Conservation (phyloP, 768 basidiomycete genomes). For the Neoboletus subvelutipes region DNA sequence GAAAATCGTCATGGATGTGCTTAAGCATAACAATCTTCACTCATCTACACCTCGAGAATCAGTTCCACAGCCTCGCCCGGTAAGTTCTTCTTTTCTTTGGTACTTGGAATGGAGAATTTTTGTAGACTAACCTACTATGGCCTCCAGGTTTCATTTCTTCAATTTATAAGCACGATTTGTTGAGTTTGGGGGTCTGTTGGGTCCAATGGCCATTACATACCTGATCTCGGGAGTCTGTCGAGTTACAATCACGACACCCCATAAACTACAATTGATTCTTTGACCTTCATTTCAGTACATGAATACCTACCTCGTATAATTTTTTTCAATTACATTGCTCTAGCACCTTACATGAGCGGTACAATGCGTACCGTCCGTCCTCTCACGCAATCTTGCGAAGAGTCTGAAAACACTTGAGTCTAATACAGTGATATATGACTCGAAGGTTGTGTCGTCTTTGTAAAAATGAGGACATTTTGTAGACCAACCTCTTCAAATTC, state of each 20-base stretch:
- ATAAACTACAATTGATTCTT: background rate
- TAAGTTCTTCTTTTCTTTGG: too few relatives aligned
- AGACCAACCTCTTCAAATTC: background rate
- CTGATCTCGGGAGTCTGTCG: background rate
- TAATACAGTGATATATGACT: background rate
- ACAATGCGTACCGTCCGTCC: too few relatives aligned
- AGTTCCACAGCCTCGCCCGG: too few relatives aligned
- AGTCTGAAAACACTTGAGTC: background rate
- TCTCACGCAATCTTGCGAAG: too few relatives aligned
- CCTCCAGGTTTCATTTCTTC: background rate
- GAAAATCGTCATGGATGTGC: too few relatives aligned
- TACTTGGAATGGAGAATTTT: background rate
- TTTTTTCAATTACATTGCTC: background rate
- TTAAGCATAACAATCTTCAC: too few relatives aligned
- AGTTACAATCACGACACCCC: background rate
- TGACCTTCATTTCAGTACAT: background rate
- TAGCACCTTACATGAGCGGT: too few relatives aligned
- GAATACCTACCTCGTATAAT: background rate
- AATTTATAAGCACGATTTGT: too few relatives aligned
- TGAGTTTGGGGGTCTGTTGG: too few relatives aligned
- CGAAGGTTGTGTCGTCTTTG: background rate
- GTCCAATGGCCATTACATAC: background rate
- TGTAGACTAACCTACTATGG: background rate
- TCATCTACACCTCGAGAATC: background rate
- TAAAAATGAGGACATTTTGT: background rate